Percentiles rank a stretch among this genome's conserved stretches.
phyloP scores from a whole-genome alignment of 2,329 filamentous ascomycete genomes.

The Emericellopsis atlantica region DNA sequence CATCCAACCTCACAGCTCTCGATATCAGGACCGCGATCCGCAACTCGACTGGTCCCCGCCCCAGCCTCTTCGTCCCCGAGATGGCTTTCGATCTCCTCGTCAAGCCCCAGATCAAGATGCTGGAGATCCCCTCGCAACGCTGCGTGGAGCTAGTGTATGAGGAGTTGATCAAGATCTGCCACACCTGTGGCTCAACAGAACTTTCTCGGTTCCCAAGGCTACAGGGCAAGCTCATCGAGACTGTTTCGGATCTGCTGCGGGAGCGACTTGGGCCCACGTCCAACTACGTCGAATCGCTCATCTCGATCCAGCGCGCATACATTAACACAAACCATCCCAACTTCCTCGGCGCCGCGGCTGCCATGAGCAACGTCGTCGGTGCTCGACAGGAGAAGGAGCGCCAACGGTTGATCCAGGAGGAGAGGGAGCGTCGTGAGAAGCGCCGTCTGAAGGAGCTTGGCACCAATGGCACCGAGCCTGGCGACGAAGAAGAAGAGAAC shows the following conservation, averaged over 20 bases:
- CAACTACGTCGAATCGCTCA: slow-evolving; percentile 87
- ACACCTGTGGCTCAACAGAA: slow-evolving; percentile 93
- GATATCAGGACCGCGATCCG: slow-evolving; percentile 96
- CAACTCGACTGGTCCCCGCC: slow-evolving; percentile 91
- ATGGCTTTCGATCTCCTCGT: slow-evolving; percentile 95
- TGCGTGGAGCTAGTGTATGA: slow-evolving; percentile 98
- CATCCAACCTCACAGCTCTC: slow-evolving; percentile 82
- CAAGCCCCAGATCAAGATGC: slow-evolving; percentile 94
- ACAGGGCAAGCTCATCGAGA: slow-evolving; percentile 94
- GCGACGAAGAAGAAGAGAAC: slow-evolving; percentile 49
- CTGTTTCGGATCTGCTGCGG: slow-evolving; percentile 87
- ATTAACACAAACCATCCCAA: slow-evolving; percentile 99
- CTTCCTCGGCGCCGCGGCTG: slow-evolving; percentile 89
- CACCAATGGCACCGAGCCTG: slow-evolving; percentile 61
- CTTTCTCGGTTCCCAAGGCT: slow-evolving; percentile 82
- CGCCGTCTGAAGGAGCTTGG: slow-evolving; percentile 73
- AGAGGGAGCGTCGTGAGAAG: slow-evolving; percentile 75
- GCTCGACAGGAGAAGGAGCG: slow-evolving; percentile 92
- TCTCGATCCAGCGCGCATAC: slow-evolving; percentile 93
- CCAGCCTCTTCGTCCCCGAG: slow-evolving; percentile 93
- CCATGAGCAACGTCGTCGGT: slow-evolving; percentile 93
- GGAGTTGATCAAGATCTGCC: slow-evolving; percentile 97
- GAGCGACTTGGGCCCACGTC: slow-evolving; percentile 86
- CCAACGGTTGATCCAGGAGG: slow-evolving; percentile 66
- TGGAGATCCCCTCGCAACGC: slow-evolving; percentile 88